These are phyloP conservation scores for Dioscorea cayenensis DNA, from an alignment of 116 monocot genomes.

Conservation along the genomic window DNA sequence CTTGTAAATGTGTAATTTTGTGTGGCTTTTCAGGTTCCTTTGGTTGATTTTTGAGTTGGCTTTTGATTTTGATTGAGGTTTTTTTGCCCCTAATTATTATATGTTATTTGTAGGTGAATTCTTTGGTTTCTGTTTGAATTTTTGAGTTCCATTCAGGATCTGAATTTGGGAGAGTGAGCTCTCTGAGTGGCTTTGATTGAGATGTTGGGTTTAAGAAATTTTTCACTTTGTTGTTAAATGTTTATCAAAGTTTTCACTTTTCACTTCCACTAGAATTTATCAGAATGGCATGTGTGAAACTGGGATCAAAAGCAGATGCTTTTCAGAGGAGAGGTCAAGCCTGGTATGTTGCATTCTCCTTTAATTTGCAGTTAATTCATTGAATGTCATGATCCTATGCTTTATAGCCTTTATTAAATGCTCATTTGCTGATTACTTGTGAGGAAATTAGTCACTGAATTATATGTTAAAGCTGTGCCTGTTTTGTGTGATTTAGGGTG, in stretches of 20 bases:
- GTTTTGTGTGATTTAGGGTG: background rate
- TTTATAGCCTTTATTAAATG: no score
- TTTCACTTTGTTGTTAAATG: background rate
- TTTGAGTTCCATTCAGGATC: background rate
- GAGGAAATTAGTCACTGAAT: background rate
- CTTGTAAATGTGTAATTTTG: slow-evolving; percentile 23
- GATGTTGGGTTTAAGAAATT: background rate
- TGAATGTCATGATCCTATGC: background rate
- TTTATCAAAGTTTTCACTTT: background rate
- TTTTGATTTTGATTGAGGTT: slow-evolving; percentile 4
- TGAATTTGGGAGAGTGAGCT: background rate
- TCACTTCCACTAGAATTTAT: background rate
- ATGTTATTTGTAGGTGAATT: background rate
- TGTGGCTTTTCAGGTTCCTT: slow-evolving; percentile 14
- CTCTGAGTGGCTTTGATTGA: background rate
- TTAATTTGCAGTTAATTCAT: background rate
- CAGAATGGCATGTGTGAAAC: slow-evolving; percentile 45
- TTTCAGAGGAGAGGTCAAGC: slow-evolving; percentile 54
- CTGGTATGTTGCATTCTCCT: slow-evolving; percentile 41
- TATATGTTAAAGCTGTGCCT: background rate
- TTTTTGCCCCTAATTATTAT: background rate
- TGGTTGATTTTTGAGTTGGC: slow-evolving; percentile 6
- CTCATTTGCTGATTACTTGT: background rate
- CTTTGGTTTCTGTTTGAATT: background rate
- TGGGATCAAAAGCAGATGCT: slow-evolving; percentile 55